Evolutionary conservation across 169 alveolate species (phyloP).

Genomic region (Eimeria tenella): DNA sequence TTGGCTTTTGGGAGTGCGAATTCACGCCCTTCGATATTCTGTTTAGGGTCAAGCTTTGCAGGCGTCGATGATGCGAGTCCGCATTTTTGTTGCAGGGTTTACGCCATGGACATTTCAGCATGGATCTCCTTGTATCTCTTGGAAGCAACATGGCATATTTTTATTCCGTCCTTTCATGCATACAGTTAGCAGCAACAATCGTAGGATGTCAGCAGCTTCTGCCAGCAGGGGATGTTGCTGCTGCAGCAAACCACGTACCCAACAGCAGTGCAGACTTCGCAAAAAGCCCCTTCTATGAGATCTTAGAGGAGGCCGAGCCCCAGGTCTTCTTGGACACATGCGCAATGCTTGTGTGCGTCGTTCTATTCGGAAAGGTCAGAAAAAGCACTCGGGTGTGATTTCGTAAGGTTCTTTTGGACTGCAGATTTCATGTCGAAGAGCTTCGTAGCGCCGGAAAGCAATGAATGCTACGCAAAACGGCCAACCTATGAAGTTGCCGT

Average conservation of each 20-base stretch:
- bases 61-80: too few species aligned
- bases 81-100: slow-evolving; percentile 38
- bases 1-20: too few species aligned
- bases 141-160: slow-evolving; percentile 63
- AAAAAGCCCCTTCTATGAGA: slow-evolving; percentile 30
- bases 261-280: neutral
- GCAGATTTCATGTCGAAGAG: too few species aligned
- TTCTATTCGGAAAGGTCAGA: slow-evolving; percentile 65
- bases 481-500: neutral
- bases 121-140: slow-evolving; percentile 73
- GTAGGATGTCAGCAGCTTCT: slow-evolving; percentile 56
- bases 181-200: slow-evolving; percentile 46
- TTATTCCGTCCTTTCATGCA: slow-evolving; percentile 67
- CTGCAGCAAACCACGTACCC: neutral
- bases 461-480: too few species aligned
- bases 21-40: too few species aligned
- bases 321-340: slow-evolving; percentile 61
- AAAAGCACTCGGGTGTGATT: too few species aligned
- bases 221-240: slow-evolving; percentile 25
- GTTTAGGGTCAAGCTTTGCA: too few species aligned
- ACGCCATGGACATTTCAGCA: slow-evolving; percentile 45
- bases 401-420: too few species aligned
- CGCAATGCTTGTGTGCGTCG: slow-evolving; percentile 65
- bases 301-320: slow-evolving; percentile 30
- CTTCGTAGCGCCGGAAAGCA: too few species aligned